These are phyloP conservation scores for Botrytis porri DNA, from an alignment of 2,329 filamentous ascomycete species.

Conservation along the genomic window DNA sequence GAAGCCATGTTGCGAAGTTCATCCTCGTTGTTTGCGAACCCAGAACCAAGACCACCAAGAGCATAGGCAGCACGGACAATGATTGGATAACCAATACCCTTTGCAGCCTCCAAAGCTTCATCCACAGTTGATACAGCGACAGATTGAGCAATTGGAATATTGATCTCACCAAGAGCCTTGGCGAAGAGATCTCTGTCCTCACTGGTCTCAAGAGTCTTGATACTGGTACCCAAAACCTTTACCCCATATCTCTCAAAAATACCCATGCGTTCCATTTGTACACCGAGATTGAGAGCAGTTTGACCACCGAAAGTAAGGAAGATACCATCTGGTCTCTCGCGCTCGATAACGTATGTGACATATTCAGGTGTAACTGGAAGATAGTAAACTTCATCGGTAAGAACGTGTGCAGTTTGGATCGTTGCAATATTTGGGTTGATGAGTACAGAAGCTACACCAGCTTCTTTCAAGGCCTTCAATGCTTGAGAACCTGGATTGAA, in stretches of 20 bases:
- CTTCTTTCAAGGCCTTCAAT: constrained; percentile 94
- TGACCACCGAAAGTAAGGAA: constrained; percentile 97
- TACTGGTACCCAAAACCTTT: constrained; percentile 91
- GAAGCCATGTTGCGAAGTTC: constrained; percentile 93
- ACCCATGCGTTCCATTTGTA: constrained; percentile 94
- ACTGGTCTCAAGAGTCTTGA: constrained; percentile 88
- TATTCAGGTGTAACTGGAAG: constrained; percentile 97
- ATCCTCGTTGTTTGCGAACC: constrained; percentile 90
- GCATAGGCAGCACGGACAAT: constrained; percentile 97
- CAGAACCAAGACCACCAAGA: constrained; percentile 90
- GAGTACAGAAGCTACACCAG: constrained; percentile 83
- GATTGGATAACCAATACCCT: constrained; percentile 89
- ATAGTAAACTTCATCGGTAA: constrained; percentile 97
- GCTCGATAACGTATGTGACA: constrained; percentile 94
- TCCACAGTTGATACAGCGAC: constrained; percentile 90
- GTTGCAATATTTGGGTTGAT: constrained; percentile 99
- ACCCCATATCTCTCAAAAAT: constrained; percentile 94
- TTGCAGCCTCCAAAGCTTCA: constrained; percentile 84
- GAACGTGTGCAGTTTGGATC: constrained; percentile 93
- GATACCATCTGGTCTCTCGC: constrained; percentile 92
- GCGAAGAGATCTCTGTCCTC: constrained; percentile 96
- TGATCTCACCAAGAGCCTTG: constrained; percentile 92
- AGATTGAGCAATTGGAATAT: constrained; percentile 95
- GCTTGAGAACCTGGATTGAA: constrained; percentile 76
- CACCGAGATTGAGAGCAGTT: constrained; percentile 93